phyloP scores from a whole-genome alignment of 2,329 filamentous ascomycete genomes.

The Colletotrichum kahawae region DNA sequence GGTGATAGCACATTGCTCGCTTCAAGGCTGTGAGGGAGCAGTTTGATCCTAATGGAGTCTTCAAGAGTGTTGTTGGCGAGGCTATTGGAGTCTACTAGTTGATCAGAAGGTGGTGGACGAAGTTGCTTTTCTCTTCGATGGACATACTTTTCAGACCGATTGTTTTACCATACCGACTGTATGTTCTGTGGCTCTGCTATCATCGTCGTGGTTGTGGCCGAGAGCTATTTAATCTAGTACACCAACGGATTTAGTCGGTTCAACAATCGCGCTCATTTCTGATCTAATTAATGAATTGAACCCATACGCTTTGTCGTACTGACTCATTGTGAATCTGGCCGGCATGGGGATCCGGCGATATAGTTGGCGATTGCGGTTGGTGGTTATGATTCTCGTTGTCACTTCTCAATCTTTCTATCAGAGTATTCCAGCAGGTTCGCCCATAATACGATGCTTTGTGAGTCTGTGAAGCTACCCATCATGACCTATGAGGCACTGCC shows the following conservation, averaged over 20 bases:
- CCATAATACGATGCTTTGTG: no score
- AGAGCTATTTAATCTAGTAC: neutral
- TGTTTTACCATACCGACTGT: neutral
- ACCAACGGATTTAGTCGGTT: neutral
- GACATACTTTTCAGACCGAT: neutral
- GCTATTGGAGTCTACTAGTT: conserved; percentile 48
- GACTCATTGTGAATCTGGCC: fast-evolving
- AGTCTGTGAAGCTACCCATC: no score
- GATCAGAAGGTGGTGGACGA: fast-evolving
- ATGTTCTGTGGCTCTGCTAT: fast-evolving
- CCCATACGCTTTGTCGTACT: neutral
- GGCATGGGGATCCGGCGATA: fast-evolving
- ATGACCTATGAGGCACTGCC: no score
- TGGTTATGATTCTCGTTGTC: neutral
- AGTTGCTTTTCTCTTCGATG: neutral
- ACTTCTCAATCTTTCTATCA: neutral
- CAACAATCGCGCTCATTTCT: neutral
- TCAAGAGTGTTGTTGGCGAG: conserved; percentile 52
- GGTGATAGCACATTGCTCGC: conserved; percentile 40
- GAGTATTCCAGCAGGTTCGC: neutral
- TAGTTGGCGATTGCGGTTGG: no score
- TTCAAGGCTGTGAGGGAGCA: conserved; percentile 53
- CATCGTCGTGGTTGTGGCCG: neutral
- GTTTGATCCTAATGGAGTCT: conserved; percentile 53
- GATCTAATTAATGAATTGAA: fast-evolving